Conservation (phyloP, 129 eudicot species). For the Escallonia herrerae region DNA sequence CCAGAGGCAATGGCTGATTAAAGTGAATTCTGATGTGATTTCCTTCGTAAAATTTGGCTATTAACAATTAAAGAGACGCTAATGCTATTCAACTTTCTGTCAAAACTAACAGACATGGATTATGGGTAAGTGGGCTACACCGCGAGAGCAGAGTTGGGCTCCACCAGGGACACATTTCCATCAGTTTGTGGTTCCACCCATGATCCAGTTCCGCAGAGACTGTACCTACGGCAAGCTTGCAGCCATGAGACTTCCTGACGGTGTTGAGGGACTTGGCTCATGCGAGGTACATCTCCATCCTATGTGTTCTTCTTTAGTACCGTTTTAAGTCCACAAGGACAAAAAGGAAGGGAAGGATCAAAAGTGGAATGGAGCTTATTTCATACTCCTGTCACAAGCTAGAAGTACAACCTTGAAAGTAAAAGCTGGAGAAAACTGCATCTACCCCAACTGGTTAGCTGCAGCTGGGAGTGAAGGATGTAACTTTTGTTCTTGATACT, state of each 20-base stretch:
- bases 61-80: neutral
- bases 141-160: constrained; percentile 75
- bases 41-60: neutral
- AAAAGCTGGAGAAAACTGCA: too few species aligned
- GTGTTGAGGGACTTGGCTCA: constrained; percentile 65
- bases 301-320: neutral
- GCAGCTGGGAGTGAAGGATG: too few species aligned
- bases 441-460: too few species aligned
- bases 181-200: constrained; percentile 92
- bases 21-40: neutral
- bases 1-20: neutral
- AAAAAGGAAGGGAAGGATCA: neutral
- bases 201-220: constrained; percentile 67
- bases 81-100: neutral
- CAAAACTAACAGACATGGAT: constrained; percentile 64
- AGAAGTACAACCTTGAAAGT: too few species aligned
- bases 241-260: constrained; percentile 82
- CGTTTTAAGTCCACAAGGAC: neutral
- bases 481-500: too few species aligned
- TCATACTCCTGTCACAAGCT: too few species aligned
- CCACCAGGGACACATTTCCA: constrained; percentile 87
- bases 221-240: constrained; percentile 88
- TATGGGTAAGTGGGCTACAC: constrained; percentile 82
- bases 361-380: too few species aligned
- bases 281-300: constrained; percentile 56